phyloP scores from a whole-genome alignment of 2,329 filamentous ascomycete species.

The Xylariaceae sp. region DNA sequence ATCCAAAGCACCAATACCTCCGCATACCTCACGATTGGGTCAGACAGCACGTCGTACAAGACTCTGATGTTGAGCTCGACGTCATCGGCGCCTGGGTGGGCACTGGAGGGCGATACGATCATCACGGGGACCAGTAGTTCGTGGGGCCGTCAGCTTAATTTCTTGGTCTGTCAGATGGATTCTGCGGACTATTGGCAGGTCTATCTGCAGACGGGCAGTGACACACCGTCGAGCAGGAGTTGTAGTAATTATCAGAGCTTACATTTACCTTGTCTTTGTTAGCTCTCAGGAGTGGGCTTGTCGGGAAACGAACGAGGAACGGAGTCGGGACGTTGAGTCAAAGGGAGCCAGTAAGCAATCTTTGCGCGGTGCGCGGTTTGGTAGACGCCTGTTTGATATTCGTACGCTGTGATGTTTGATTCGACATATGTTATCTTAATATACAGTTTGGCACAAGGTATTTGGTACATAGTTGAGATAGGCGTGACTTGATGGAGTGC shows the following conservation, averaged over 20 bases:
- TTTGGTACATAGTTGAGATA: neutral
- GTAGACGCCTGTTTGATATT: neutral
- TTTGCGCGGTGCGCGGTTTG: too few relatives aligned
- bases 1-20: conserved; percentile 48
- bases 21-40: conserved; percentile 45
- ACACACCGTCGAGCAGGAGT: conserved; percentile 43
- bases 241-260: conserved; percentile 54
- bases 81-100: conserved; percentile 44
- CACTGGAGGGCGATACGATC: conserved; percentile 38
- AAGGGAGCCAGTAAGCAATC: neutral
- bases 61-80: conserved; percentile 40
- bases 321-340: neutral
- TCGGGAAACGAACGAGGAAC: neutral
- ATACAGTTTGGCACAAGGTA: neutral
- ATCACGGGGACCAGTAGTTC: conserved; percentile 23
- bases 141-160: conserved; percentile 42
- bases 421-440: neutral
- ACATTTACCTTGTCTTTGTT: conserved; percentile 50
- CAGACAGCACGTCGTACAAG: conserved; percentile 46
- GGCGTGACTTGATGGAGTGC: neutral
- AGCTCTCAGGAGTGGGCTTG: neutral
- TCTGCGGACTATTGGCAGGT: conserved; percentile 44
- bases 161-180: conserved; percentile 44
- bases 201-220: conserved; percentile 50
- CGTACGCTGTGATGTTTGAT: neutral